These are phyloP conservation scores for Penicillium pulvis DNA, from an alignment of 495 filamentous ascomycete genomes.

Conservation along the genomic window DNA sequence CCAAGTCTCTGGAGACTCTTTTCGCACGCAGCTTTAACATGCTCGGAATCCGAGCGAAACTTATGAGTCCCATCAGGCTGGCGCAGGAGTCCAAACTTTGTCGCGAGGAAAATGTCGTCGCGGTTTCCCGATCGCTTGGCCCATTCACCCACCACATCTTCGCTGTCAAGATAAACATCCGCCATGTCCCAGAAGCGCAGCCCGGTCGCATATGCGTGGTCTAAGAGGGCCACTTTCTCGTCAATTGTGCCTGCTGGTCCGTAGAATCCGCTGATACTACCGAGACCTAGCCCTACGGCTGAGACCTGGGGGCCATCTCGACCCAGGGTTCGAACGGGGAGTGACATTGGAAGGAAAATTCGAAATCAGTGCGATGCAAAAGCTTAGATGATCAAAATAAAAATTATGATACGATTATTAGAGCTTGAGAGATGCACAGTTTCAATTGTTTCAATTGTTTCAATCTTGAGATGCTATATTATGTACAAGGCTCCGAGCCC, in stretches of 20 bases:
- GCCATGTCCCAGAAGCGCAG: constrained; percentile 61
- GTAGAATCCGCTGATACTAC: constrained; percentile 54
- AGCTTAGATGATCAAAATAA: not conserved
- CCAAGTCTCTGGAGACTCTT: constrained; percentile 56
- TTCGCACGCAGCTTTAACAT: constrained; percentile 52
- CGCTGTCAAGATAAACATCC: constrained; percentile 45
- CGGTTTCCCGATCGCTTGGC: constrained; percentile 57
- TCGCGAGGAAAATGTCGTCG: constrained; percentile 57
- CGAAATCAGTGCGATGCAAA: not conserved
- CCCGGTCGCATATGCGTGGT: constrained; percentile 53
- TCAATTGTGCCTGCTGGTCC: constrained; percentile 40
- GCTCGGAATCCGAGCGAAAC: constrained; percentile 54
- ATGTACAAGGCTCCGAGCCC: not conserved
- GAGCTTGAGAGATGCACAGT: not conserved
- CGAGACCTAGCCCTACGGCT: constrained; percentile 55
- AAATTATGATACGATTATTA: not conserved
- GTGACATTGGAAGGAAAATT: constrained; percentile 12
- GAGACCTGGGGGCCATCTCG: constrained; percentile 53
- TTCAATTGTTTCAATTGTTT: not conserved
- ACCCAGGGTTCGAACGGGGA: constrained; percentile 45
- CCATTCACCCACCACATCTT: constrained; percentile 59
- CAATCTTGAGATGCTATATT: too few species aligned
- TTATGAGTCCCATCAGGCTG: constrained; percentile 15
- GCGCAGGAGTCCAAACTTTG: constrained; percentile 50
- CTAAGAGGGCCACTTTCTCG: constrained; percentile 36